Base-by-base conservation (phyloP, 495 filamentous ascomycete species). In the Annulohypoxylon moriforme region DNA sequence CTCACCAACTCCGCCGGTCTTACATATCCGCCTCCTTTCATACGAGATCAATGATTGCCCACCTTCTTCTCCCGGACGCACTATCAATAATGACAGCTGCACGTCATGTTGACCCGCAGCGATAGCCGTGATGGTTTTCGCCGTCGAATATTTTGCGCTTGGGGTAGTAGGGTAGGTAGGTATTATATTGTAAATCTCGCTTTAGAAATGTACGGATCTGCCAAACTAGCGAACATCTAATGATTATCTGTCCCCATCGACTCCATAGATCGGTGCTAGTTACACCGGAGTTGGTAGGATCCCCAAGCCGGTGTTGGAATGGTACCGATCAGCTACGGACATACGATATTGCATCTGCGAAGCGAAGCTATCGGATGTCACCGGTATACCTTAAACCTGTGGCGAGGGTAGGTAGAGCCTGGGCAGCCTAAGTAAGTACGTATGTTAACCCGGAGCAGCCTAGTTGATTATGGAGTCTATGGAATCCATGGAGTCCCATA, bases 351-450 rank as follows among this genome's bases (percentile, higher is more conserved):
- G 52, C 64, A 53, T 68, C 34, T 49, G 42, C 61, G 46, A 57
- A 64, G 44, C 60, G 60, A 67, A 34, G 56, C 64, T 57, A 50
- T 60, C 69, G 64, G 69, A 67, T 68, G 59, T 68, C 58, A 67
- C 64, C 59, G 53, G 57, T 64, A 25, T 27, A 22, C n/a, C n/a
- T n/a, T n/a, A 24, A 49, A 47, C 49, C 46, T 57, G 58, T 53
- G 60, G 64, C 64, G 47, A 64, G 16, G 55, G 25, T 18, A 25
- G 46, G 8, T 47, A 20, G 18, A 24, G 9, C 7, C 8, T 22
- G 11, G 22, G 27, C n/a, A n/a, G n/a, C n/a, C 16, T 24, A 47
- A 18, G 16, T 24, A 22, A 18, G 16, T 36, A 42, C 13, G 38
- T 42, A 52, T 58, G 31, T 46, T 63, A 46, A 34, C 40, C 38